phyloP scores from a whole-genome alignment of 2,329 filamentous ascomycete genomes.

The Neofusicoccum ribis region DNA sequence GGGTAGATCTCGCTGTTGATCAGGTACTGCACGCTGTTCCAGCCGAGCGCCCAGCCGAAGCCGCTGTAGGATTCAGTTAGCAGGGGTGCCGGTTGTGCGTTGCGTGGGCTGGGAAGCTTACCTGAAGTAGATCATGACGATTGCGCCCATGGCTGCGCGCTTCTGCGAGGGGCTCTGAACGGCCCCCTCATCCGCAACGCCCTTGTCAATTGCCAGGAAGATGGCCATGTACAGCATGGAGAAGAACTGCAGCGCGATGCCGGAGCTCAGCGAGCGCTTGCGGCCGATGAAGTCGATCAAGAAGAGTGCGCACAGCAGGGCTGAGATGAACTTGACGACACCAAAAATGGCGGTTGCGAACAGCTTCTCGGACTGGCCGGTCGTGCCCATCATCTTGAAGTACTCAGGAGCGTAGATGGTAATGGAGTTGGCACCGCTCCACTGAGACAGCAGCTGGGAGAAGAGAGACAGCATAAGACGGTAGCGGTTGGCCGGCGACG shows the following conservation, averaged over 20 bases:
- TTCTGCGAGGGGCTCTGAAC: constrained; percentile 51
- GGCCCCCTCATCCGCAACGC: constrained; percentile 53
- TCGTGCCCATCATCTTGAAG: constrained; percentile 70
- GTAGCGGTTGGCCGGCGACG: constrained; percentile 69
- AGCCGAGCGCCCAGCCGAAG: constrained; percentile 48
- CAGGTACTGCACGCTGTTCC: constrained; percentile 78
- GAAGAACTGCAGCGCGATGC: constrained; percentile 50
- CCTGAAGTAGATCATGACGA: constrained; percentile 63
- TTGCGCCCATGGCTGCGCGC: constrained; percentile 63
- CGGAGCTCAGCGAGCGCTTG: constrained; percentile 57
- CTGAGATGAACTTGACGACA: constrained; percentile 68
- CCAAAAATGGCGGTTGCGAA: constrained; percentile 76
- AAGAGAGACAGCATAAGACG: constrained; percentile 67
- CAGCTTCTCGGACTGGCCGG: constrained; percentile 66
- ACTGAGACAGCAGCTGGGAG: constrained; percentile 72
- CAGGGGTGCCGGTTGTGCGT: neutral
- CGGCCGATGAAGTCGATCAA: constrained; percentile 77
- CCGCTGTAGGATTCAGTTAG: constrained; percentile 22
- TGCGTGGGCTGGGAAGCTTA: neutral
- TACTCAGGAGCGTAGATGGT: constrained; percentile 75
- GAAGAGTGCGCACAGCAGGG: constrained; percentile 71
- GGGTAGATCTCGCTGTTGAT: constrained; percentile 78
- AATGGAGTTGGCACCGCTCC: constrained; percentile 71
- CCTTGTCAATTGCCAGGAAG: constrained; percentile 60
- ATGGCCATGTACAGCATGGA: constrained; percentile 58